Evolutionary conservation across 345 rosid genomes (phyloP).

Genomic region (Corymbia maculata): DNA sequence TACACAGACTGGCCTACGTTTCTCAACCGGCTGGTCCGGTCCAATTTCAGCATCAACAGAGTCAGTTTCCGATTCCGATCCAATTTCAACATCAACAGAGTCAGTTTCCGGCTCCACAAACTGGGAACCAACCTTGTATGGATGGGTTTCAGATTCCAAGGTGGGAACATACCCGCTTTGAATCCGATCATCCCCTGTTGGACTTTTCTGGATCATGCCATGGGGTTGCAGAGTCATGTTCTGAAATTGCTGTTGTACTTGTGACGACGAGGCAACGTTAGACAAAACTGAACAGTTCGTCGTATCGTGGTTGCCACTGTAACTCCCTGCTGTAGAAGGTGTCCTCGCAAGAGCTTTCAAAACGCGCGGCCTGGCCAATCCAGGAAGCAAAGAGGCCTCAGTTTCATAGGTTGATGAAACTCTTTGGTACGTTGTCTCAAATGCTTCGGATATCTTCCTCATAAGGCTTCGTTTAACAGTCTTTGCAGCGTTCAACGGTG

Average conservation of each 20-base stretch:
- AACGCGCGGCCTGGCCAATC: conserved; percentile 26
- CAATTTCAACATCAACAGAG: too few relatives aligned
- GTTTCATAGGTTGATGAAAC: conserved; percentile 19
- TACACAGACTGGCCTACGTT: not conserved
- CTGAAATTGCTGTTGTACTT: not conserved
- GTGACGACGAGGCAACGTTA: not conserved
- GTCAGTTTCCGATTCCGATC: too few relatives aligned
- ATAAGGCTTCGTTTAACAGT: conserved; percentile 40
- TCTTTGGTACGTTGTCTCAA: conserved; percentile 19
- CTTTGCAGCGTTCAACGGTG: conserved; percentile 62
- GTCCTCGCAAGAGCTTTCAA: not conserved
- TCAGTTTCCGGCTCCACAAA: not conserved
- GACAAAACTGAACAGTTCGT: not conserved
- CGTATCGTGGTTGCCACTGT: not conserved
- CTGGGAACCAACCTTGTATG: not conserved
- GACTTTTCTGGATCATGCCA: not conserved
- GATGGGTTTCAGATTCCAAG: not conserved
- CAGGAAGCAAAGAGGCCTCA: conserved; percentile 15
- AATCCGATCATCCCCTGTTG: not conserved
- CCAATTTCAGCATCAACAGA: not conserved
- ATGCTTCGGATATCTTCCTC: conserved; percentile 38
- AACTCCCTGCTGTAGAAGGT: not conserved
- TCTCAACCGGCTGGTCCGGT: not conserved
- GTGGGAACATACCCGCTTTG: not conserved
- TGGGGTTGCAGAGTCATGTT: not conserved